Evolutionary conservation across 1,284 basidiomycete genomes (phyloP), one percentile per base, ranked within the genome.

Genomic region (Microbotryum silenes-acaulis): DNA sequence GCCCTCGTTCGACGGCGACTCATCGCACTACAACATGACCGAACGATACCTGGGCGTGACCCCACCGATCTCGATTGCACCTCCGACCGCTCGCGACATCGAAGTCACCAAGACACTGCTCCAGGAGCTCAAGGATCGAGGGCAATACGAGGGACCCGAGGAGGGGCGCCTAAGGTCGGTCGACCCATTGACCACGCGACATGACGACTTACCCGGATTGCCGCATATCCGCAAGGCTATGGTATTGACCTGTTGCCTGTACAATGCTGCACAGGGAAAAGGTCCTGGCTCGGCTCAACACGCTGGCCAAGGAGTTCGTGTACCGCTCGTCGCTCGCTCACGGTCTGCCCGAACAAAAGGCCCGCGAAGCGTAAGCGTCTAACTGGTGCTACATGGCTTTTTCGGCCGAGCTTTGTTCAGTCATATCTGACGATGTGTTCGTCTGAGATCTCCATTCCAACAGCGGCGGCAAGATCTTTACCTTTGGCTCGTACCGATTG

Each of bases 381-480:
- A 6, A 31, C 18, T 47, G 10, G 20, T 49, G 48, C 37, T 50
- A 14, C 23, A 50, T 18, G 25, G 25, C 37, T 21, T 16, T 16
- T 45, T 2, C 44, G 16, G n/a, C 4, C 37, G 37, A 42, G 12
- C 37, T 42, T 3, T 42, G 37, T 42, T 42, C 37, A 42, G 16
- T 3, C 31, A 21, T 31, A 37, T 2, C 53, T 47, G 33, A 37
- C 33, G 21, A 16, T 33, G 25, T 46, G 20, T 42, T 23, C 33
- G 44, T 14, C 21, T 31, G 31, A 8, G 31, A 8, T 42, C 37
- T 33, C n/a, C 91, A 92, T 20, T 83, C 78, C 56, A 83, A 87
- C 58, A 89, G 93, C 6, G 96, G 94, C 61, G 96, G 94, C 67
- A 94, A 97, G 79, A 97, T 99, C 74, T 99, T 93, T 76, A 97